Conservation (phyloP, 306 rosid genomes). For the Glycyrrhiza uralensis region DNA sequence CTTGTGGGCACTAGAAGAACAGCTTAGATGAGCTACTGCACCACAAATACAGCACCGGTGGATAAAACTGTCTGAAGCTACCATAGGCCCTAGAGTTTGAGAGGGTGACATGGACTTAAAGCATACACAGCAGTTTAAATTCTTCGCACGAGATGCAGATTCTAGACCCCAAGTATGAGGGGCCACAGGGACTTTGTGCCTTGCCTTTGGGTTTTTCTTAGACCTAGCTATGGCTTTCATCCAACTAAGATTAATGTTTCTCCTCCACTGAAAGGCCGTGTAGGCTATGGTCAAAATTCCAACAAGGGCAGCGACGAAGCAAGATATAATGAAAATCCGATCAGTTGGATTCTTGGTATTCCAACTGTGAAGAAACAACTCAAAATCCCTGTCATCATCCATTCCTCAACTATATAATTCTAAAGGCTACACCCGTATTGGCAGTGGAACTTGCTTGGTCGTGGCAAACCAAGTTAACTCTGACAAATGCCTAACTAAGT, state of each 20-base stretch:
- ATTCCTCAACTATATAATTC: conserved; percentile 38
- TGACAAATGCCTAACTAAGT: neutral
- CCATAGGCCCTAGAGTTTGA: conserved; percentile 79
- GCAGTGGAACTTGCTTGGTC: conserved; percentile 11
- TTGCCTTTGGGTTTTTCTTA: conserved; percentile 78
- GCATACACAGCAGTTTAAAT: conserved; percentile 88
- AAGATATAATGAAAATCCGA: conserved; percentile 65
- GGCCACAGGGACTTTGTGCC: conserved; percentile 68
- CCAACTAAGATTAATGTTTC: conserved; percentile 95
- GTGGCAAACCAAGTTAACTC: conserved; percentile 20
- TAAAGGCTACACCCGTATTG: neutral
- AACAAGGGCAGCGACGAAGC: conserved; percentile 68
- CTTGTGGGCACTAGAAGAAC: conserved; percentile 80
- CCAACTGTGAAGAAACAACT: conserved; percentile 65
- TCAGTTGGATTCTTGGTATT: conserved; percentile 78
- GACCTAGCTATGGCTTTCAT: conserved; percentile 93
- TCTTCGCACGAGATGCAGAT: conserved; percentile 82
- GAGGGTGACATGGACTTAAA: conserved; percentile 76
- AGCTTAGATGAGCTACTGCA: conserved; percentile 79
- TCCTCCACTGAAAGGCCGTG: conserved; percentile 95
- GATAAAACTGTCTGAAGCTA: conserved; percentile 75
- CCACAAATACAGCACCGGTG: conserved; percentile 79
- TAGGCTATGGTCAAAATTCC: conserved; percentile 89
- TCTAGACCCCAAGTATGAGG: conserved; percentile 80
- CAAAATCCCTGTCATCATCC: conserved; percentile 78